Percentiles rank a stretch among this genome's conserved stretches.
These are phyloP conservation scores for Leccinum fallax DNA, from an alignment of 1,284 basidiomycete genomes.

Conservation along the genomic window DNA sequence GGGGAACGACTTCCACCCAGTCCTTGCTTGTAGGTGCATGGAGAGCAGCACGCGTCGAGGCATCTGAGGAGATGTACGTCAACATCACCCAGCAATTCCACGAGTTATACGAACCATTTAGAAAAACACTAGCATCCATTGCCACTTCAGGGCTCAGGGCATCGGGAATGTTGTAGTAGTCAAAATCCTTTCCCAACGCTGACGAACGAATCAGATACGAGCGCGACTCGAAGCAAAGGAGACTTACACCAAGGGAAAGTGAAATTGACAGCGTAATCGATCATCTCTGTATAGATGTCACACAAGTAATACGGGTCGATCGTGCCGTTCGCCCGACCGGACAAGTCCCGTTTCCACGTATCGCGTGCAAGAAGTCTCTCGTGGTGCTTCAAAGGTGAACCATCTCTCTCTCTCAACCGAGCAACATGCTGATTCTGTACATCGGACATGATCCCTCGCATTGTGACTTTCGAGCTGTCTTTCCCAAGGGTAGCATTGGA, in stretches of 20 bases:
- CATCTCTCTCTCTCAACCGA: background rate
- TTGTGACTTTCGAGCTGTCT: constrained; percentile 10
- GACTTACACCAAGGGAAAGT: constrained; percentile 67
- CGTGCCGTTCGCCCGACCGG: constrained; percentile 48
- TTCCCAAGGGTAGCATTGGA: constrained; percentile 12
- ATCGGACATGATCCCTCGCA: constrained; percentile 18
- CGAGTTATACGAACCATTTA: background rate
- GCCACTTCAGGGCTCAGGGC: background rate
- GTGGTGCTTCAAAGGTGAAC: background rate
- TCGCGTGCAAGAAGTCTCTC: constrained; percentile 21
- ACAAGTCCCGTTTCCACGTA: constrained; percentile 49
- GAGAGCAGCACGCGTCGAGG: background rate
- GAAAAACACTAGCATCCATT: background rate
- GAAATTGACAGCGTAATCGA: constrained; percentile 63
- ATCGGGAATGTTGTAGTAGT: constrained; percentile 17
- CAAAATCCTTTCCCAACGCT: constrained; percentile 43
- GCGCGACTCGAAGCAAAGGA: background rate
- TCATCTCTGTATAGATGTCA: constrained; percentile 48
- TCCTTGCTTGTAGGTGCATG: background rate
- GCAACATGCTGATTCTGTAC: constrained; percentile 4
- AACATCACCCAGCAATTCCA: background rate
- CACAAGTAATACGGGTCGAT: constrained; percentile 64
- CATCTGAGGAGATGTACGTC: background rate
- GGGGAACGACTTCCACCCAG: background rate
- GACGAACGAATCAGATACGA: background rate